Evolutionary conservation across 2,329 filamentous ascomycete species (phyloP).

Genomic region (Aspergillus eucalypticola): DNA sequence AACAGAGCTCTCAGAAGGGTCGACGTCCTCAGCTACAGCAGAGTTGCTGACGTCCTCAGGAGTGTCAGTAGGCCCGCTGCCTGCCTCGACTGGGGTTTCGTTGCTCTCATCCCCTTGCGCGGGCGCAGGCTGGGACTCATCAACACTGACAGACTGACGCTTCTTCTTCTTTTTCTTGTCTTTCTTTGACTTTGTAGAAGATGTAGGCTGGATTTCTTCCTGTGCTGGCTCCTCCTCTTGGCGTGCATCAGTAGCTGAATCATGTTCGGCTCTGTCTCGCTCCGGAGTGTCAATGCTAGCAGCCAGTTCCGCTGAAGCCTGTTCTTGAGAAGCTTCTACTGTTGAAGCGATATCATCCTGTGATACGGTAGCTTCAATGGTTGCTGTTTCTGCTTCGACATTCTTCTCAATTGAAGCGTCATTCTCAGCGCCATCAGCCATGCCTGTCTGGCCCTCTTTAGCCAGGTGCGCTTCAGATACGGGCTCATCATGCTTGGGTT

Average conservation of each 20-base stretch:
- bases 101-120: background rate
- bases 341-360: background rate
- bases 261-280: background rate
- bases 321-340: background rate
- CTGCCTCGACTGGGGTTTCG: background rate
- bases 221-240: slow-evolving; percentile 8
- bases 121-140: slow-evolving; percentile 1
- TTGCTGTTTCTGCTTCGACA: background rate
- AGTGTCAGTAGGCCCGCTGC: background rate
- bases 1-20: background rate
- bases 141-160: slow-evolving; percentile 7
- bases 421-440: background rate
- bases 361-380: background rate
- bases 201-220: slow-evolving; percentile 16
- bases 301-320: background rate
- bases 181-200: slow-evolving; percentile 27
- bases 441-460: background rate
- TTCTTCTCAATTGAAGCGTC: background rate
- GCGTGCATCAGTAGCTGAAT: slow-evolving; percentile 2
- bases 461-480: background rate
- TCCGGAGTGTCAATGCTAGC: background rate
- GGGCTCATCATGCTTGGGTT: background rate
- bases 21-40: background rate
- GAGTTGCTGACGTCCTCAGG: background rate
- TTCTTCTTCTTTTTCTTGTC: slow-evolving; percentile 28